A percentile compares a stretch with the other conserved stretches of the same genome.
Evolutionary conservation across 768 basidiomycete species (phyloP).

Genomic region (Collybiopsis luxurians): DNA sequence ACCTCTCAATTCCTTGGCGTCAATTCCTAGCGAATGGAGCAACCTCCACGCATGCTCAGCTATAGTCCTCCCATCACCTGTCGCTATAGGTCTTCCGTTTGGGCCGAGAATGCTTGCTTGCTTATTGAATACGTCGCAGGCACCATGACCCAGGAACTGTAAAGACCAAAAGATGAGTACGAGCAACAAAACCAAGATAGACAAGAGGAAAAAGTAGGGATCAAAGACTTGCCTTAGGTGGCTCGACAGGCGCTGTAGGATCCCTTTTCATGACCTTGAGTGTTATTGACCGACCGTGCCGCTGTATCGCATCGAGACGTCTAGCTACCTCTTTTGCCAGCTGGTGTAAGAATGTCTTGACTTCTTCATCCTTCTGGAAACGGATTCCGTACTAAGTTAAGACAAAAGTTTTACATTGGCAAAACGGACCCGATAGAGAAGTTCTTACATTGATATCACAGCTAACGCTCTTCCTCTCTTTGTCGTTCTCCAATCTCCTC

Average conservation of each 20-base stretch:
- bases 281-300: slow-evolving; percentile 74
- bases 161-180: slow-evolving; percentile 5
- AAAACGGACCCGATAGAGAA: neutral
- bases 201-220: too few relatives aligned
- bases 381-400: slow-evolving; percentile 84
- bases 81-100: slow-evolving; percentile 53
- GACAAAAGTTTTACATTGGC: too few relatives aligned
- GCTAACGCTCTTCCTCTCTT: slow-evolving; percentile 86
- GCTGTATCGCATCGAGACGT: slow-evolving; percentile 63
- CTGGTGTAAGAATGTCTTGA: slow-evolving; percentile 71
- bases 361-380: slow-evolving; percentile 80
- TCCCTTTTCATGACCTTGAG: slow-evolving; percentile 89
- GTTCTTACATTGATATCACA: slow-evolving; percentile 89
- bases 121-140: slow-evolving; percentile 79
- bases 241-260: slow-evolving; percentile 81
- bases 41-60: slow-evolving; percentile 77
- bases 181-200: too few relatives aligned
- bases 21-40: slow-evolving; percentile 69
- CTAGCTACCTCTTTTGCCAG: slow-evolving; percentile 77
- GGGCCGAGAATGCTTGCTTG: slow-evolving; percentile 58
- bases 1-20: slow-evolving; percentile 86
- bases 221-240: slow-evolving; percentile 69
- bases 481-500: slow-evolving; percentile 75
- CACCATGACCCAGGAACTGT: slow-evolving; percentile 90
- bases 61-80: slow-evolving; percentile 69